These are phyloP conservation scores for Salix brachista DNA, from an alignment of 345 rosid genomes.

Conservation along the genomic window DNA sequence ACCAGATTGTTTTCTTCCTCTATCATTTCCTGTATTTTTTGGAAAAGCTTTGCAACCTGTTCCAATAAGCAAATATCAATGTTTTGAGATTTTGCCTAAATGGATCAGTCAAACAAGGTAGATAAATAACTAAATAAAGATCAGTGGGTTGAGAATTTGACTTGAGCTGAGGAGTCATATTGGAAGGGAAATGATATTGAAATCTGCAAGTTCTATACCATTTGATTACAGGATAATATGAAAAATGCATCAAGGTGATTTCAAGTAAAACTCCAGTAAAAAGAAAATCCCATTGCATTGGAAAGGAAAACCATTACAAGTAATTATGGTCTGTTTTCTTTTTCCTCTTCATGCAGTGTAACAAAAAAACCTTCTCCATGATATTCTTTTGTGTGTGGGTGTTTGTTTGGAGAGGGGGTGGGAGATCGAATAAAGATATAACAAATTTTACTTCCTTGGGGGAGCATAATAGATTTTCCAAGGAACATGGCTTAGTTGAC, in stretches of 20 bases:
- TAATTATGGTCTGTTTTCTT: not conserved
- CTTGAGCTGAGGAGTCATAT: not conserved
- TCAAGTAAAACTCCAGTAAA: not conserved
- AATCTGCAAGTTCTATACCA: not conserved
- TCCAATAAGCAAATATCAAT: not conserved
- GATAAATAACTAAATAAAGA: not conserved
- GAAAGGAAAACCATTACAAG: not conserved
- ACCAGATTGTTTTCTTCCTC: constrained; percentile 98
- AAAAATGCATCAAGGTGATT: not conserved
- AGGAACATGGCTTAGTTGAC: not conserved
- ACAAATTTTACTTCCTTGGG: not conserved
- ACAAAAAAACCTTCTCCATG: not conserved
- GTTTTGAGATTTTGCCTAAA: not conserved
- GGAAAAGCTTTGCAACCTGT: constrained; percentile 96
- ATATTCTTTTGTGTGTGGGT: not conserved
- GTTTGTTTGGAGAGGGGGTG: not conserved
- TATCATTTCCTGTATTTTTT: constrained; percentile 97
- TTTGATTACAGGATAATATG: not conserved
- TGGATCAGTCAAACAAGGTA: not conserved
- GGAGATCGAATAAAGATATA: not conserved
- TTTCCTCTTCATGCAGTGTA: not conserved
- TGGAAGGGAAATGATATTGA: not conserved
- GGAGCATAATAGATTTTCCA: not conserved
- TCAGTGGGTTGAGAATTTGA: not conserved
- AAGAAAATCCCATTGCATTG: not conserved